These are phyloP conservation scores for Calonectria montana DNA, from an alignment of 2,329 filamentous ascomycete species.

Conservation along the genomic window DNA sequence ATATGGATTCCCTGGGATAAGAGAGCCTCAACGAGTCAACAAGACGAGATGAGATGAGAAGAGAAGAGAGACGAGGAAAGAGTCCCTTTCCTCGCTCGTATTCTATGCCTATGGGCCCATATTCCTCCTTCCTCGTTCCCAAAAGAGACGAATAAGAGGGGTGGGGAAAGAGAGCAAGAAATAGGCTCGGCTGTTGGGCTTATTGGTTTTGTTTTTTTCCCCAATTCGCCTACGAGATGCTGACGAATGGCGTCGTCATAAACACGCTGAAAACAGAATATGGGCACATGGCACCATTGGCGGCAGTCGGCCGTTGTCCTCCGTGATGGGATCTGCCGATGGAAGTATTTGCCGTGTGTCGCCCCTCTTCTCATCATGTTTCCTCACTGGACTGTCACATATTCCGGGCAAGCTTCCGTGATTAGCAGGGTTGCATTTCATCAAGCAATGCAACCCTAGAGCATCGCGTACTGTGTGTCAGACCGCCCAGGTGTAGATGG, in stretches of 20 bases:
- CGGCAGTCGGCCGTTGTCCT: background rate
- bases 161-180: background rate
- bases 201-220: background rate
- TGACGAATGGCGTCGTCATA: conserved; percentile 16
- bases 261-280: background rate
- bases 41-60: background rate
- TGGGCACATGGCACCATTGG: conserved; percentile 1
- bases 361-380: conserved; percentile 5
- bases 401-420: background rate
- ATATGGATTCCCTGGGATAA: background rate
- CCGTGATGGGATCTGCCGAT: background rate
- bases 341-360: background rate
- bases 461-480: background rate
- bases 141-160: background rate
- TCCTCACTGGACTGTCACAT: conserved; percentile 2
- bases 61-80: background rate
- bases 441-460: background rate
- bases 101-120: background rate
- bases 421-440: conserved; percentile 1
- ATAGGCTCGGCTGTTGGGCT: conserved; percentile 1
- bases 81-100: conserved; percentile 2
- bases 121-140: background rate
- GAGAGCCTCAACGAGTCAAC: background rate
- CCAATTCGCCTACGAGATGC: background rate
- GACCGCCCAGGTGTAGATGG: conserved; percentile 3